Percentiles rank a stretch among this genome's conserved stretches.
These are phyloP conservation scores for Magnaporthiopsis incrustans DNA, from an alignment of 2,329 filamentous ascomycete species.

Conservation along the genomic window DNA sequence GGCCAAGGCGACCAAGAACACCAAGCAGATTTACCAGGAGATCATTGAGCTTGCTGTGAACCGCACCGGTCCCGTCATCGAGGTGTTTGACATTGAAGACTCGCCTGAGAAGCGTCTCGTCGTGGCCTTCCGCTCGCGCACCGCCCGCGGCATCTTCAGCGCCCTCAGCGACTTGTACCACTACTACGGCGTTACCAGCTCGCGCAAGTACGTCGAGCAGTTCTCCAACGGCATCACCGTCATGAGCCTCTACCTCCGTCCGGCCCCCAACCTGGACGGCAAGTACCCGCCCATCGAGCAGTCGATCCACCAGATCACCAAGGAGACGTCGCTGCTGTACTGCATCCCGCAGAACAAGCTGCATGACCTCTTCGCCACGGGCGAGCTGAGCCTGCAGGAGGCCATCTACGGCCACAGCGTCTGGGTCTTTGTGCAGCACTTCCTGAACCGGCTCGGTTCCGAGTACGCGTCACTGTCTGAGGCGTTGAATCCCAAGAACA, in stretches of 20 bases:
- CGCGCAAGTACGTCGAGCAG: constrained; percentile 95
- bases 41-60: constrained; percentile 80
- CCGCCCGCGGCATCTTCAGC: constrained; percentile 88
- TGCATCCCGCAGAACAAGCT: constrained; percentile 97
- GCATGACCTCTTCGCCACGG: constrained; percentile 78
- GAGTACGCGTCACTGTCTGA: constrained; percentile 85
- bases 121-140: constrained; percentile 87
- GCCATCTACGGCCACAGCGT: constrained; percentile 96
- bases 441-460: constrained; percentile 86
- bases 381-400: constrained; percentile 86
- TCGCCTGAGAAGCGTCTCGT: constrained; percentile 89
- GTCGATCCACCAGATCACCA: constrained; percentile 97
- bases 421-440: constrained; percentile 97
- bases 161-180: constrained; percentile 94
- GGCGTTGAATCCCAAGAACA: constrained; percentile 73
- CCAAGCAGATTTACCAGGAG: constrained; percentile 90
- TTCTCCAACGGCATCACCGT: constrained; percentile 98
- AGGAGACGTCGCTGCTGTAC: constrained; percentile 94
- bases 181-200: constrained; percentile 95
- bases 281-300: constrained; percentile 76
- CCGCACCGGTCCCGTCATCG: constrained; percentile 88
- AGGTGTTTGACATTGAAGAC: constrained; percentile 92
- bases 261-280: constrained; percentile 47
- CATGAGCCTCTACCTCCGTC: constrained; percentile 90
- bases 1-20: constrained; percentile 93